These are phyloP conservation scores for Psophocarpus tetragonolobus DNA, from an alignment of 306 rosid genomes.

Conservation along the genomic window DNA sequence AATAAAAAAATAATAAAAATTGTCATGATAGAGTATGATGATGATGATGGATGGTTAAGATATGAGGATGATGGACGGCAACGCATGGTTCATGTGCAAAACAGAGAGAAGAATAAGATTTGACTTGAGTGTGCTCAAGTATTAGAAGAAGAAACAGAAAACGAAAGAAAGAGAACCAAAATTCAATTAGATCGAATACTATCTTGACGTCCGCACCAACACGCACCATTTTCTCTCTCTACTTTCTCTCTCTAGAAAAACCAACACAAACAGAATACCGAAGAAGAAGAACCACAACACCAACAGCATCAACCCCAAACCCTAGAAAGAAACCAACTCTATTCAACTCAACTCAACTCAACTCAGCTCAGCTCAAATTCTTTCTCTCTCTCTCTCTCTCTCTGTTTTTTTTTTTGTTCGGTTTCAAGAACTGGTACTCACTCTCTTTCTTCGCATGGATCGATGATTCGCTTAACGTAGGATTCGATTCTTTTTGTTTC, in stretches of 20 bases:
- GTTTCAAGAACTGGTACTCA: slow-evolving; percentile 45
- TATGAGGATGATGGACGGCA: background rate
- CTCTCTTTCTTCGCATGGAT: slow-evolving; percentile 38
- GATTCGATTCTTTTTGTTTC: slow-evolving; percentile 47
- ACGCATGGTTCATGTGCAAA: slow-evolving; percentile 13
- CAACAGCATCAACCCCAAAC: too few species aligned
- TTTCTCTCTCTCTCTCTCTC: background rate
- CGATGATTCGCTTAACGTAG: slow-evolving; percentile 45
- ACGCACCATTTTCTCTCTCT: slow-evolving; percentile 36
- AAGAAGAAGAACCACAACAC: background rate
- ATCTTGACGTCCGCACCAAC: slow-evolving; percentile 87
- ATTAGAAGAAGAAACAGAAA: slow-evolving; percentile 11
- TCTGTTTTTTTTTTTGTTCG: slow-evolving; percentile 26
- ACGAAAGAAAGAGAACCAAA: slow-evolving; percentile 39
- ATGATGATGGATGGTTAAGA: background rate
- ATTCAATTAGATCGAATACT: slow-evolving; percentile 81
- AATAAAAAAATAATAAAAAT: background rate
- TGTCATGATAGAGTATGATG: background rate
- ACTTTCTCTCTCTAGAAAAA: slow-evolving; percentile 65
- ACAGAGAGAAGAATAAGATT: slow-evolving; percentile 34
- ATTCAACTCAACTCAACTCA: slow-evolving; percentile 12
- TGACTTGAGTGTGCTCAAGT: slow-evolving; percentile 29
- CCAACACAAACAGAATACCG: slow-evolving; percentile 36
- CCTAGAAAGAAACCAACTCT: slow-evolving; percentile 33
- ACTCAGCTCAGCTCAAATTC: slow-evolving; percentile 12